phyloP scores from a whole-genome alignment of 2,329 filamentous ascomycete species.

The Colletotrichum scovillei region DNA sequence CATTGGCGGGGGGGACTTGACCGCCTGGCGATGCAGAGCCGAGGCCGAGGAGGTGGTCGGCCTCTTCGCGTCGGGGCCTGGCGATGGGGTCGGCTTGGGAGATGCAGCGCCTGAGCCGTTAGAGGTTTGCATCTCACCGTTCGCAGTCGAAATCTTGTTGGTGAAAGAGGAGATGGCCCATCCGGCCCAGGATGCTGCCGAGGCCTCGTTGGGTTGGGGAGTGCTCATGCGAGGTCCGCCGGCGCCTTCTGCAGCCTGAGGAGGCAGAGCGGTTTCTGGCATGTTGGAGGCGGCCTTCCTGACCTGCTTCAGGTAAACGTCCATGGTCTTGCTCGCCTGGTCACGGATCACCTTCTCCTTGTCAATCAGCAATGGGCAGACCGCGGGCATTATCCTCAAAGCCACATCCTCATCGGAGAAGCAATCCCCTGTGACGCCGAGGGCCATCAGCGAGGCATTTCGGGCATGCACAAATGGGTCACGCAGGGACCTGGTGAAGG shows the following conservation, averaged over 20 bases:
- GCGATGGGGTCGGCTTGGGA: slow-evolving; percentile 53
- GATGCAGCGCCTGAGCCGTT: slow-evolving; percentile 57
- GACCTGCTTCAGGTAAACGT: slow-evolving; percentile 85
- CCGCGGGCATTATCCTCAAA: slow-evolving; percentile 80
- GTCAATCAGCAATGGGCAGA: slow-evolving; percentile 88
- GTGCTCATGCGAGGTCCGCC: slow-evolving; percentile 81
- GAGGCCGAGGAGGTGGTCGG: slow-evolving; percentile 64
- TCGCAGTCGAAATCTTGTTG: slow-evolving; percentile 87
- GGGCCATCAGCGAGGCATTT: slow-evolving; percentile 87
- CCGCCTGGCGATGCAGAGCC: slow-evolving; percentile 68
- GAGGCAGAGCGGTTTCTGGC: slow-evolving; percentile 82
- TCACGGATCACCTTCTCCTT: slow-evolving; percentile 96
- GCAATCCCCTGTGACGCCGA: slow-evolving; percentile 85
- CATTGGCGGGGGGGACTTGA: slow-evolving; percentile 62
- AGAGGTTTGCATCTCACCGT: slow-evolving; percentile 83
- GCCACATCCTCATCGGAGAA: slow-evolving; percentile 94
- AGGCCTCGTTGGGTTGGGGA: slow-evolving; percentile 70
- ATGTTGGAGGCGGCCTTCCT: slow-evolving; percentile 82
- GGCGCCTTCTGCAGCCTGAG: slow-evolving; percentile 64
- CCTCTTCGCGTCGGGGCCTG: slow-evolving; percentile 50
- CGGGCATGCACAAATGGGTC: slow-evolving; percentile 96
- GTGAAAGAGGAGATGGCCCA: slow-evolving; percentile 99
- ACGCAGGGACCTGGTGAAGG: slow-evolving; percentile 87
- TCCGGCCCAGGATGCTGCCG: slow-evolving; percentile 83
- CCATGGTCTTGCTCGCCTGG: slow-evolving; percentile 89